A percentile compares a stretch with the other conserved stretches of the same genome.
These are phyloP conservation scores for Lophiostoma macrostomum DNA, from an alignment of 495 filamentous ascomycete genomes.

Conservation along the genomic window DNA sequence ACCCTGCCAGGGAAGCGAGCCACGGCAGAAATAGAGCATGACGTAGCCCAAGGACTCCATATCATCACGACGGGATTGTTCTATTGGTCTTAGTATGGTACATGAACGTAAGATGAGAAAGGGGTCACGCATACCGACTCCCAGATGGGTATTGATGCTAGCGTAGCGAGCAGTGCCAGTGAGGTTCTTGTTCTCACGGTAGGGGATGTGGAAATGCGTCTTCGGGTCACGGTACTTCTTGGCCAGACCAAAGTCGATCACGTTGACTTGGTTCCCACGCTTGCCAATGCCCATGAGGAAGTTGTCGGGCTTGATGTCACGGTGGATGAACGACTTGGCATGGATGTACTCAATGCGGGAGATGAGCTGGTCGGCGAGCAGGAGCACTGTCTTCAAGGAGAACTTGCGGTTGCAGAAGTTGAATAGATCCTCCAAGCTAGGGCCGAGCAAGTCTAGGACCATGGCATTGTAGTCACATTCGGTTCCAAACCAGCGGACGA, in stretches of 20 bases:
- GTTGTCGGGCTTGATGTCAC: slow-evolving; percentile 99
- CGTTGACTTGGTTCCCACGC: slow-evolving; percentile 99
- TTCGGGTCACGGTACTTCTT: slow-evolving; percentile 99
- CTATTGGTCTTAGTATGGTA: slow-evolving; percentile 47
- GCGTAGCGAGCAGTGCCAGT: slow-evolving; percentile 99
- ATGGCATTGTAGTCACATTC: slow-evolving; percentile 99
- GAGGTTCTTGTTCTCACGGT: slow-evolving; percentile 99
- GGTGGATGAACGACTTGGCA: slow-evolving; percentile 99
- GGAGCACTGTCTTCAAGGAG: slow-evolving; percentile 97
- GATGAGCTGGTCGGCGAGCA: slow-evolving; percentile 97
- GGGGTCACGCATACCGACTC: slow-evolving; percentile 65
- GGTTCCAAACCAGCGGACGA: slow-evolving; percentile 99
- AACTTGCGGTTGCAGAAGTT: slow-evolving; percentile 99
- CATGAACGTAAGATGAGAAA: background rate
- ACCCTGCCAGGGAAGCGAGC: slow-evolving; percentile 98
- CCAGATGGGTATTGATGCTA: slow-evolving; percentile 98
- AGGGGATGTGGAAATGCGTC: slow-evolving; percentile 99
- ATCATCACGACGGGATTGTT: slow-evolving; percentile 98
- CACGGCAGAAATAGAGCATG: slow-evolving; percentile 99
- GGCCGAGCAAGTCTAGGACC: slow-evolving; percentile 97
- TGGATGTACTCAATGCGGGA: slow-evolving; percentile 99
- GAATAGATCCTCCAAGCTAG: slow-evolving; percentile 99
- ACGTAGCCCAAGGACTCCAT: slow-evolving; percentile 99
- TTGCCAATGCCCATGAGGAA: slow-evolving; percentile 99
- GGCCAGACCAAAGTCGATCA: slow-evolving; percentile 98